phyloP scores from a whole-genome alignment of 1,284 basidiomycete genomes.

The Puccinia triticina region DNA sequence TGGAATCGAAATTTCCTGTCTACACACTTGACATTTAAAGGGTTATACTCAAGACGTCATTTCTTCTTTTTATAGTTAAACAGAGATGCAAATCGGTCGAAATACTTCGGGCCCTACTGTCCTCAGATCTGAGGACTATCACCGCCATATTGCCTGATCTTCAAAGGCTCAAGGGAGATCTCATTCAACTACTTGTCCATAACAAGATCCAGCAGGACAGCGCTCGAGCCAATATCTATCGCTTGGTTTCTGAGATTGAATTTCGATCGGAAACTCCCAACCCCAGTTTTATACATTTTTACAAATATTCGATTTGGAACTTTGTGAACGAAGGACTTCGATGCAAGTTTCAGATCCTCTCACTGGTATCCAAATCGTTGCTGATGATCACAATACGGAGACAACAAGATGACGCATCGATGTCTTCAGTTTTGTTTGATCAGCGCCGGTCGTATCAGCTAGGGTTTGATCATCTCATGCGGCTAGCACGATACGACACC shows the following conservation, averaged over 20 bases:
- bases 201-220: constrained; percentile 37
- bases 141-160: constrained; percentile 22
- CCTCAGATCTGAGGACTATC: constrained; percentile 18
- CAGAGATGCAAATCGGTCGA: constrained; percentile 36
- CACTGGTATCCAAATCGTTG: constrained; percentile 27
- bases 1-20: constrained; percentile 63
- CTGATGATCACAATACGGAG: constrained; percentile 72
- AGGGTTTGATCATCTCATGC: constrained; percentile 50
- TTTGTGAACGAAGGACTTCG: constrained; percentile 42
- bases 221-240: constrained; percentile 34
- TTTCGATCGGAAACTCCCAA: constrained; percentile 13
- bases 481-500: constrained; percentile 79
- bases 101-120: constrained; percentile 41
- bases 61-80: constrained; percentile 68
- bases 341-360: constrained; percentile 37
- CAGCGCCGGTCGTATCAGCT: constrained; percentile 40
- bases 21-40: constrained; percentile 26
- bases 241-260: constrained; percentile 21
- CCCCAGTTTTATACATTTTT: constrained; percentile 32
- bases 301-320: constrained; percentile 40
- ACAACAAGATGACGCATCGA: constrained; percentile 58
- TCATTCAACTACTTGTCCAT: constrained; percentile 31
- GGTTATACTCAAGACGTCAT: constrained; percentile 58
- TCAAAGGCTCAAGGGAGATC: constrained; percentile 18
- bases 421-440: constrained; percentile 56